Percentiles rank a stretch among this genome's conserved stretches.
phyloP scores from a whole-genome alignment of 163 green algal genomes.

The Chlorella variabilis region DNA sequence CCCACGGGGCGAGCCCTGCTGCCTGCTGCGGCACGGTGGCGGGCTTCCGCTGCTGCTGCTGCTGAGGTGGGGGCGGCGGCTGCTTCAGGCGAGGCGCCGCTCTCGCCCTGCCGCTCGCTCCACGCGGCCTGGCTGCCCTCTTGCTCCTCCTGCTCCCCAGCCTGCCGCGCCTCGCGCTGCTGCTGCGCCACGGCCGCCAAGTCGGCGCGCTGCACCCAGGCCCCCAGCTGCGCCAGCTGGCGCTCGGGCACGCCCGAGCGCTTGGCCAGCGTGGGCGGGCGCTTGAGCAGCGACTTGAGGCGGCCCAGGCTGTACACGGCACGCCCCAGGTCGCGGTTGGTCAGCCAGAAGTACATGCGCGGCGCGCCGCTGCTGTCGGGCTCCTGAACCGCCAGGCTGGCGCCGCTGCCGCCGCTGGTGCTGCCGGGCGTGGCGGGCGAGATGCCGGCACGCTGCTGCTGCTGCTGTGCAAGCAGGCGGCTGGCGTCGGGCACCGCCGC shows the following conservation, averaged over 20 bases:
- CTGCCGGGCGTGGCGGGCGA: too few relatives aligned
- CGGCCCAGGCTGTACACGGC: slow-evolving; percentile 38
- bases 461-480: neutral
- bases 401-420: neutral
- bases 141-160: too few relatives aligned
- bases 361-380: neutral
- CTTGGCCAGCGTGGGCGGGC: slow-evolving; percentile 45
- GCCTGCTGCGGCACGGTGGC: neutral
- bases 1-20: neutral
- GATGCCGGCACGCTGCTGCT: neutral
- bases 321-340: slow-evolving; percentile 25
- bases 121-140: too few relatives aligned
- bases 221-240: slow-evolving; percentile 38
- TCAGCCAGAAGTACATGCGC: slow-evolving; percentile 54
- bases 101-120: neutral
- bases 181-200: slow-evolving; percentile 5
- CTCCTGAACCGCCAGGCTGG: too few relatives aligned
- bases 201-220: slow-evolving; percentile 39
- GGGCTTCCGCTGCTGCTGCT: neutral
- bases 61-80: neutral
- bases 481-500: neutral
- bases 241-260: slow-evolving; percentile 41
- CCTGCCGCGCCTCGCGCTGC: neutral
- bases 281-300: slow-evolving; percentile 51
- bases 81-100: too few relatives aligned